Evolutionary conservation across 192 early-diverging fungal species (phyloP), one percentile per base, ranked within the genome.

Genomic region (Gonapodya prolifera): DNA sequence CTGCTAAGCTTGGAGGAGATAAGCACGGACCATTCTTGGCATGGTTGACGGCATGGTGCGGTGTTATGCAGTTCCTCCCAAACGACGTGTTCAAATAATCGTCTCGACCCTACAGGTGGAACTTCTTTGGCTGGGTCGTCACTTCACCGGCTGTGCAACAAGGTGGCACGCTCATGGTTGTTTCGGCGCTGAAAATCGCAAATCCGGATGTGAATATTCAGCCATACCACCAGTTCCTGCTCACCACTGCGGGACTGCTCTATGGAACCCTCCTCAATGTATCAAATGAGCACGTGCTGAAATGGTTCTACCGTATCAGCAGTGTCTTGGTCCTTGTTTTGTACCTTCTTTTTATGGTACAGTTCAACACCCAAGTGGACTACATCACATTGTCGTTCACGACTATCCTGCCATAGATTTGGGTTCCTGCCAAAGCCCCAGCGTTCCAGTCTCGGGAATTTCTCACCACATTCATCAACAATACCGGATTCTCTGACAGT

Each of bases 251-350:
- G 2, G 18, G 28, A 2, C 29, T 73, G 71, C 31, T 32, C 8
- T 32, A 73, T 29, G 71, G 28, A 2, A 8, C 71, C 18, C 71
- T 30, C 28, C 2, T 32, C 8, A 73, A 73, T 29, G 29, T 73
- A 2, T 18, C 32, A 8, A 73, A 73, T 29, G 71, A 73, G 71
- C 28, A 32, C 28, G 18, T 73, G 8, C 18, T 73, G 18, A 73
- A 30, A 29, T 73, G 71, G 71, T 73, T 73, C 71, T 73, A 73
- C 71, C 71, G 71, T 29, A 18, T 73, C 16, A 30, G 28, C 71
- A 73, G 71, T 29, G 31, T 73, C 8, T 73, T 30, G 28, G 32
- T 73, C 8, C 71, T 73, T 8, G 71, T 73, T 13, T 8, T 73
- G 2, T 73, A 73, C 31, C 16, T 73, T 13, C 31, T 73, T 8